Evolutionary conservation across 495 filamentous ascomycete genomes (phyloP).

Genomic region (Rhypophila decipiens): DNA sequence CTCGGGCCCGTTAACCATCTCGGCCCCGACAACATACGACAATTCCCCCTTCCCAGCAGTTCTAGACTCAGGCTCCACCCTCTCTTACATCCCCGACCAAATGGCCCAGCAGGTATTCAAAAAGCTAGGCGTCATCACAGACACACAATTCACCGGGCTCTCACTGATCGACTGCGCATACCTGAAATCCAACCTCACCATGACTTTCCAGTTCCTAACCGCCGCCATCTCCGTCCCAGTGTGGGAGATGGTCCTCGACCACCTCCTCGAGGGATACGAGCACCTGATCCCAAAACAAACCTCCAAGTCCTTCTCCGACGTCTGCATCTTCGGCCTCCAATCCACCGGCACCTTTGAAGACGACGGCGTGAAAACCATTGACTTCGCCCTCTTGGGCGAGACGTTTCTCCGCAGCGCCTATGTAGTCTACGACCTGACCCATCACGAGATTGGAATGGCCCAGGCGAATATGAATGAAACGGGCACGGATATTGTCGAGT

Average conservation of each 20-base stretch:
- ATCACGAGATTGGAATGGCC: slow-evolving; percentile 78
- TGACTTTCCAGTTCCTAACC: slow-evolving; percentile 58
- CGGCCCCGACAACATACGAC: slow-evolving; percentile 35
- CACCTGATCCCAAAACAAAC: slow-evolving; percentile 16
- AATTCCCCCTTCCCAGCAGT: slow-evolving; percentile 43
- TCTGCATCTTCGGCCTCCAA: slow-evolving; percentile 41
- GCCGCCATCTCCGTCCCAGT: slow-evolving; percentile 59
- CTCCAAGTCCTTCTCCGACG: slow-evolving; percentile 22
- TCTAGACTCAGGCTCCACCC: slow-evolving; percentile 81
- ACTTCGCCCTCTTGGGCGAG: slow-evolving; percentile 57
- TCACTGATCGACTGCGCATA: slow-evolving; percentile 41
- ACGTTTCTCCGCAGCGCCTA: slow-evolving; percentile 91
- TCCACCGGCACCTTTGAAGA: slow-evolving; percentile 17
- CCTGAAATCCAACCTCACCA: slow-evolving; percentile 47
- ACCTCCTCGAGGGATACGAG: slow-evolving; percentile 21
- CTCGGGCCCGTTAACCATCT: slow-evolving; percentile 26
- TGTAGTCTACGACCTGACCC: slow-evolving; percentile 83
- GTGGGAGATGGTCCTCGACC: slow-evolving; percentile 67
- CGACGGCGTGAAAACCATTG: slow-evolving; percentile 3
- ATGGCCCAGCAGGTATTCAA: slow-evolving; percentile 53
- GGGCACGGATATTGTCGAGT: slow-evolving; percentile 39
- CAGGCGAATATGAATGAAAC: slow-evolving; percentile 79
- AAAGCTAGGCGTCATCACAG: slow-evolving; percentile 47
- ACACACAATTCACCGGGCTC: slow-evolving; percentile 30
- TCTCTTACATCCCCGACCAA: slow-evolving; percentile 68